Percentiles rank a stretch among this genome's conserved stretches.
Evolutionary conservation across 1,139 yeast genomes (phyloP).

Genomic region (Fermentozyma sake): DNA sequence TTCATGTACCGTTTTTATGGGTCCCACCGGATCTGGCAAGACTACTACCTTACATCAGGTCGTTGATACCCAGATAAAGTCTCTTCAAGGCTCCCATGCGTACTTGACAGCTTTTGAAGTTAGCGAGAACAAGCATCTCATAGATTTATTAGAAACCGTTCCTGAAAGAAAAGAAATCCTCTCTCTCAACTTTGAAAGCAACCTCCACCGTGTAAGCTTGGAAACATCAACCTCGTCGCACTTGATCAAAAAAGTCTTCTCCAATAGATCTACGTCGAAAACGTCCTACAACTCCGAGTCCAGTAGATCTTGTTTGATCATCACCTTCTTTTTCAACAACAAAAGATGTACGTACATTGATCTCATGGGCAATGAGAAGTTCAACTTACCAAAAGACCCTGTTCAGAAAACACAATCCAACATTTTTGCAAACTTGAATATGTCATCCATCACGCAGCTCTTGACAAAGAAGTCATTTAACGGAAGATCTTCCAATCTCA

Average conservation of each 20-base stretch:
- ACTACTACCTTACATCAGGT: constrained; percentile 23
- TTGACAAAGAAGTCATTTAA: constrained; percentile 11
- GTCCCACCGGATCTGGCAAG: constrained; percentile 34
- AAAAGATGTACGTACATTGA: constrained; percentile 24
- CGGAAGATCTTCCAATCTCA: constrained; percentile 22
- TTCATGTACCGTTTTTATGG: constrained; percentile 23
- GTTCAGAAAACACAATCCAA: constrained; percentile 9
- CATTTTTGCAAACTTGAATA: constrained; percentile 25
- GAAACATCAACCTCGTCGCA: constrained; percentile 3
- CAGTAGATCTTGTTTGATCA: constrained; percentile 25
- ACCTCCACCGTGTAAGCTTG: constrained; percentile 10
- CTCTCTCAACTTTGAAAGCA: constrained; percentile 13
- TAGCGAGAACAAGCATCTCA: constrained; percentile 20
- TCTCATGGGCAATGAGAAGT: constrained; percentile 30
- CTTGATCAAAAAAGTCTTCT: constrained; percentile 15
- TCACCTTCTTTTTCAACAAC: constrained; percentile 19
- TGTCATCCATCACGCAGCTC: constrained; percentile 27
- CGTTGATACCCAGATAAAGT: constrained; percentile 14
- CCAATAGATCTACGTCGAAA: constrained; percentile 16
- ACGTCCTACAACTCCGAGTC: constrained; percentile 20
- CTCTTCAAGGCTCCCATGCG: constrained; percentile 20
- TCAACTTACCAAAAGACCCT: constrained; percentile 9
- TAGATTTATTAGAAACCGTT: constrained; percentile 21
- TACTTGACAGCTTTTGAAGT: constrained; percentile 27
- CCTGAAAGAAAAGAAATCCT: constrained; percentile 7